Conservation (phyloP, 352 stramenopile genomes). For the Pythium periplocum region DNA sequence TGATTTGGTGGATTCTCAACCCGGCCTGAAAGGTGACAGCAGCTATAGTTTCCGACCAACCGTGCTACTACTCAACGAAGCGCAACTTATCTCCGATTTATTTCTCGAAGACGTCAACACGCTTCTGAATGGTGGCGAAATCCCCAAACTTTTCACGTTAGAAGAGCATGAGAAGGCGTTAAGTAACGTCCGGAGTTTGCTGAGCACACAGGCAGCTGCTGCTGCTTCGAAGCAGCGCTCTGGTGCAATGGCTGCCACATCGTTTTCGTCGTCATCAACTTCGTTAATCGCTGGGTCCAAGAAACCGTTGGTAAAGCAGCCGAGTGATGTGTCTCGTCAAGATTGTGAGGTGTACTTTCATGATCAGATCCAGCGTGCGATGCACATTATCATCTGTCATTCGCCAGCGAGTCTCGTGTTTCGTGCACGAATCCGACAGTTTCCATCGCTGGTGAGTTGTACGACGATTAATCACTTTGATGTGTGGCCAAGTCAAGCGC, state of each 20-base stretch:
- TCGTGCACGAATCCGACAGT: constrained; percentile 82
- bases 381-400: constrained; percentile 92
- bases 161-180: constrained; percentile 86
- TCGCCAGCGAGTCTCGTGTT: constrained; percentile 80
- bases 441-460: constrained; percentile 91
- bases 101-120: constrained; percentile 89
- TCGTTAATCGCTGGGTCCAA: neutral
- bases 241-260: too few species aligned
- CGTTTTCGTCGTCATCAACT: too few species aligned
- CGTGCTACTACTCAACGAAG: constrained; percentile 81
- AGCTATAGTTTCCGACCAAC: constrained; percentile 24
- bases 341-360: constrained; percentile 83
- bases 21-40: constrained; percentile 9
- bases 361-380: constrained; percentile 62
- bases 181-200: constrained; percentile 34
- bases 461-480: constrained; percentile 93
- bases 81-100: constrained; percentile 73
- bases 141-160: constrained; percentile 80
- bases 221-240: constrained; percentile 1
- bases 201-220: constrained; percentile 16
- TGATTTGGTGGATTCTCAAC: constrained; percentile 13
- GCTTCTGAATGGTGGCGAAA: constrained; percentile 78
- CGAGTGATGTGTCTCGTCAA: constrained; percentile 34
- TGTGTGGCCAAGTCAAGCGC: constrained; percentile 85
- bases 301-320: neutral